These are phyloP conservation scores for Selaginella tamariscina DNA, from an alignment of 75 land plant genomes.

Conservation along the genomic window DNA sequence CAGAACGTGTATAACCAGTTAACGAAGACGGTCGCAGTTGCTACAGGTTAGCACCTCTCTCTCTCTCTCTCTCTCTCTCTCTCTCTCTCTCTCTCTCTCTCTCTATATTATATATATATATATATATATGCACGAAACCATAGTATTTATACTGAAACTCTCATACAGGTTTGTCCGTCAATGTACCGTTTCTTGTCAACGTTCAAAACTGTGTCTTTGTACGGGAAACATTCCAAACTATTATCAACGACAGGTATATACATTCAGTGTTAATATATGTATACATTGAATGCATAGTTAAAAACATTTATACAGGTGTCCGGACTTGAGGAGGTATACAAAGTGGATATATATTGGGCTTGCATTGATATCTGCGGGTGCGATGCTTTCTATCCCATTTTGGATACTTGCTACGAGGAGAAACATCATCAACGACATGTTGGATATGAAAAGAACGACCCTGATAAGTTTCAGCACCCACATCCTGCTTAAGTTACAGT, in stretches of 20 bases:
- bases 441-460: background rate
- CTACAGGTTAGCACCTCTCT: too few species aligned
- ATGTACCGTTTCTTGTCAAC: constrained; percentile 43
- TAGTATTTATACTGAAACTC: too few species aligned
- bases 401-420: constrained; percentile 57
- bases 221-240: constrained; percentile 39
- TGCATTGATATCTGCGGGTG: constrained; percentile 43
- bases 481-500: too few species aligned
- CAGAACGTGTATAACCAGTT: constrained; percentile 38
- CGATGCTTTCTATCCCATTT: constrained; percentile 62
- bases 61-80: too few species aligned
- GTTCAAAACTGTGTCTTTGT: constrained; percentile 61
- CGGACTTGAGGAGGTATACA: constrained; percentile 31
- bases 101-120: too few species aligned
- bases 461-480: background rate
- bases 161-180: constrained; percentile 32
- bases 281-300: too few species aligned
- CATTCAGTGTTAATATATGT: too few species aligned
- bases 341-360: constrained; percentile 54
- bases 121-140: too few species aligned
- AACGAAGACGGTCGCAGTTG: constrained; percentile 22
- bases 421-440: background rate
- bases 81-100: too few species aligned
- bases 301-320: too few species aligned
- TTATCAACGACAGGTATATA: constrained; percentile 22